Base-by-base conservation (phyloP, 345 rosid species). In the Eucalyptus leucophloia region DNA sequence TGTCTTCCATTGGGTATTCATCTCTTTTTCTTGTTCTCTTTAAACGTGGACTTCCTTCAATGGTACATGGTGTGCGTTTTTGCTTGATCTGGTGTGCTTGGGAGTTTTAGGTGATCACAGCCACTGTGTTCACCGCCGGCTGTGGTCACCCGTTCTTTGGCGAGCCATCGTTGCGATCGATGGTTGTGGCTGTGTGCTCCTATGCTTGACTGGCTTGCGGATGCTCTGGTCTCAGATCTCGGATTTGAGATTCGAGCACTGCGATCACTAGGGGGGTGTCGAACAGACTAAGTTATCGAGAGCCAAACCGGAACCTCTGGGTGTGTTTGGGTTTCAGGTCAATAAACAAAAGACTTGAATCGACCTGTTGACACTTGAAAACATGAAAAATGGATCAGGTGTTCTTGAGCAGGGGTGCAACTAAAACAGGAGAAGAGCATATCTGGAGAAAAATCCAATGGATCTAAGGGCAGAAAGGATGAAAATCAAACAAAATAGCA, bases 291-390 rank as follows among this genome's bases (percentile, higher is more conserved):
- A 21, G 0, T 19, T 72, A 18, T 37, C 3, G 16, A 11, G 82
- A 72, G 82, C 82, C 82, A 9, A 32, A 69, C 44, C 4, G 13
- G 40, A 69, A 69, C 13, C 24, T 69, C 3, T 34, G 81, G 44
- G 42, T 69, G 8, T 1, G 80, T 67, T 16, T n/a, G 44, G 26
- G 44, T 72, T 72, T 3, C 44, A 34, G 82, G 45, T 72, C 2
- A 34, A 72, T 9, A 0, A 69, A 18, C 2, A 7, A 10, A 69
- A 17, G 81, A 34, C 7, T 26, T 4, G 12, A 3, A 69, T 11
- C 2, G 14, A 34, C 81, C 81, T 7, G 4, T 34, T 5, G 21
- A 34, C 2, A 32, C 40, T 34, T 0, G 6, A 32, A 9, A 18
- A 69, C 44, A 18, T 32, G 13, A 32, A 69, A 69, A 17, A 9